A percentile compares a stretch with the other conserved stretches of the same genome.
Evolutionary conservation across 495 filamentous ascomycete genomes (phyloP).

Genomic region (Aspergillus cavernicola): DNA sequence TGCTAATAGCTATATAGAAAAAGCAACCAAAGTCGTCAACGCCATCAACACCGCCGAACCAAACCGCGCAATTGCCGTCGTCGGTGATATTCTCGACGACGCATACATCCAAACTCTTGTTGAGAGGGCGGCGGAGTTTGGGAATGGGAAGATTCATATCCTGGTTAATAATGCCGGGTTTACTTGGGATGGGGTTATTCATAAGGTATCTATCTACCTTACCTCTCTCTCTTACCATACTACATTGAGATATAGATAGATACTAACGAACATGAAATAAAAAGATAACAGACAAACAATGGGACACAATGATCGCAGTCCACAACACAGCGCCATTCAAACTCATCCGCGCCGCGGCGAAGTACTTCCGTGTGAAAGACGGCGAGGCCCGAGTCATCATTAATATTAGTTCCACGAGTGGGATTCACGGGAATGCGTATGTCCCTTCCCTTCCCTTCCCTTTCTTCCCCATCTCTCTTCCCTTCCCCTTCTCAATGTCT

Average conservation of each 20-base stretch:
- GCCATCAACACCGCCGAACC: conserved; percentile 59
- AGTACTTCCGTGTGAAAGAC: conserved; percentile 84
- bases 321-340: conserved; percentile 83
- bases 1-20: conserved; percentile 37
- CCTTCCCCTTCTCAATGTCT: background rate
- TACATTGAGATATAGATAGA: too few relatives aligned
- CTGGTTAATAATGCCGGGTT: conserved; percentile 87
- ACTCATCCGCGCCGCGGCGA: conserved; percentile 70
- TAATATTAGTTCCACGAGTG: conserved; percentile 76
- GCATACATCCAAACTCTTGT: conserved; percentile 65
- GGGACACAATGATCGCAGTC: conserved; percentile 77
- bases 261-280: too few relatives aligned
- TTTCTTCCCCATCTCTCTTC: background rate
- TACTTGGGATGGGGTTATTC: conserved; percentile 88
- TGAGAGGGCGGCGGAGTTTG: conserved; percentile 71
- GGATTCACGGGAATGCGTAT: conserved; percentile 76
- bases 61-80: conserved; percentile 59
- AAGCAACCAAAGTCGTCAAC: conserved; percentile 58
- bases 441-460: conserved; percentile 14
- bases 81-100: conserved; percentile 70
- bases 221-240: too few relatives aligned
- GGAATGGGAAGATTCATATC: conserved; percentile 80
- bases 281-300: conserved; percentile 85
- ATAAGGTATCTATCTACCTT: conserved; percentile 54
- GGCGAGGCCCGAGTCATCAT: conserved; percentile 72